Base-by-base conservation (phyloP, 2,329 filamentous ascomycete genomes). In the Diaporthe helianthi region DNA sequence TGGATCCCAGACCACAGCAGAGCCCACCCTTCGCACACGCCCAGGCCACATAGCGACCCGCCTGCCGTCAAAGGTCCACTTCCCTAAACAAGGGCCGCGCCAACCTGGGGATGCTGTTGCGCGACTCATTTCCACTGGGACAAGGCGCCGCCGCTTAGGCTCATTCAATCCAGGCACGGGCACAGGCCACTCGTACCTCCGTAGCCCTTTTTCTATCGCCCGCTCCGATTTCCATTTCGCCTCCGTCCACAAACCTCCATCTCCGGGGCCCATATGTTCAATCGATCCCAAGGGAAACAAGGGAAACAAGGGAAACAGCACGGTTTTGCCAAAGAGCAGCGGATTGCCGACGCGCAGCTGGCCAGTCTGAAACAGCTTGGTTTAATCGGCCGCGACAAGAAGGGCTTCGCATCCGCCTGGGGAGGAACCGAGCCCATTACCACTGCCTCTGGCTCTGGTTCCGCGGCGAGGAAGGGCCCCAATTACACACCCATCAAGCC, bases 201-300 rank as follows among this genome's bases (percentile, higher is more conserved):
- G 63, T 63, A 51, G 66, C 65, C 68, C 67, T 65, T 52, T 67
- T 51, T 66, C 67, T 68, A 38, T 69, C 70, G 70, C 67, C 63
- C 70, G 67, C 49, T 63, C 67, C 67, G 67, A 60, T 41, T 65
- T 60, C 61, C 44, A 69, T n/a, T 52, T 69, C 70, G 67, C 69
- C 63, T 55, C 67, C 52, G 60, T 54, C 63, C 51, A 63, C 17
- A 63, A 47, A 63, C 49, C 26, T 49, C 38, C 67, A 41, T 65
- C 51, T 38, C 55, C 67, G 70, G 70, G 58, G 67, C 74, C 76
- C 80, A 81, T 78, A 84, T 84, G 82, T 84, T 84, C 75, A 79
- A 78, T 79, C 80, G 81, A 79, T 83, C 81, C 69, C 80, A 79
- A 72, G 77, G 77, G 71, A 82, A 79, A 74, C 69, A 79, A 72